Evolutionary conservation across 164 flowering plant genomes (phyloP), one percentile per base, ranked within the genome.

Genomic region (Platanus orientalis): DNA sequence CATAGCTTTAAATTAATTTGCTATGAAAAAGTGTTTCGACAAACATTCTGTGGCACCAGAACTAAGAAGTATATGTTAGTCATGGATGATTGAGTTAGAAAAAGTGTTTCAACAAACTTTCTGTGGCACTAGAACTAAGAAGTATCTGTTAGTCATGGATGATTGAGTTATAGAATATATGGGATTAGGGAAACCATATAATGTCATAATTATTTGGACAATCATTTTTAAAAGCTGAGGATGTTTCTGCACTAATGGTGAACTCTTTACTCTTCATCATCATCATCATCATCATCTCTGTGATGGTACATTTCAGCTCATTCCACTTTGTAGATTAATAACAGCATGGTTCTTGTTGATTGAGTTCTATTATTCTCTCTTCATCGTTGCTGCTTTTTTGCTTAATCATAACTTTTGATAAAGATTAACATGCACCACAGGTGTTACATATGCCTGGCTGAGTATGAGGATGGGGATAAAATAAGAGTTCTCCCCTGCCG

Each of bases 401-500:
- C 0, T 29, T 30, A 13, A 54, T 11, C n/a, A 4, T 30, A 29
- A 7, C 36, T 2, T 40, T n/a, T n/a, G n/a, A n/a, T n/a, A n/a
- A n/a, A n/a, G n/a, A n/a, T n/a, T 26, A 23, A 62, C 14, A 10
- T 39, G 17, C 21, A 21, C 29, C 12, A 52, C 66, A 89, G 96
- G 81, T 89, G 96, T 64, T 79, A 89, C 77, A 89, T 89, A 68
- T 89, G 96, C 78, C 75, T 89, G 58, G 77, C 76, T n/a, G 96
- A 84, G 72, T 89, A 89, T 25, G 96, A 84, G 64, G 91, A 84
- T 58, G 90, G 83, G 13, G 92, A 89, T 62, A 80, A 81, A 68
- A 89, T 89, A 36, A 72, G 90, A 61, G 77, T 84, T 63, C 89
- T 89, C 60, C 96, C 96, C 6, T 89, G 96, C 71, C 81, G 69